A percentile compares a stretch with the other conserved stretches of the same genome.
phyloP scores from a whole-genome alignment of 345 rosid genomes.

The Nasturtium officinale region DNA sequence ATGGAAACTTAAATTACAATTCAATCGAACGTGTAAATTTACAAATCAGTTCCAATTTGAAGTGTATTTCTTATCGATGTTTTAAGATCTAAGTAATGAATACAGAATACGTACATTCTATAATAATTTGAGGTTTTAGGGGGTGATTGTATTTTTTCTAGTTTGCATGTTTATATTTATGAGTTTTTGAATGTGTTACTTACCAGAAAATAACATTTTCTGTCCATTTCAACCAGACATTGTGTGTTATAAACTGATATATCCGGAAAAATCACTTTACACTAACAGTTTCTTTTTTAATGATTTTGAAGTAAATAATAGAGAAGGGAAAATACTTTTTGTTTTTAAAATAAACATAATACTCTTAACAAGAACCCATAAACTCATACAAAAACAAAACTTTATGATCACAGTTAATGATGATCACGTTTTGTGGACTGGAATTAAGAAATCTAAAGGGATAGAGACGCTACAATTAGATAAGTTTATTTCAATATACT shows the following conservation, averaged over 20 bases:
- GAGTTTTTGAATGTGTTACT: neutral
- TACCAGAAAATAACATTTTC: neutral
- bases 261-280: neutral
- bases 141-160: neutral
- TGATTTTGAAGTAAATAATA: neutral
- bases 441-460: conserved; percentile 14
- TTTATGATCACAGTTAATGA: conserved; percentile 35
- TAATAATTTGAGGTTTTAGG: neutral
- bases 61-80: neutral
- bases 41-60: conserved; percentile 1
- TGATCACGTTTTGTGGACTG: conserved; percentile 40
- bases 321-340: neutral
- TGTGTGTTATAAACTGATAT: neutral
- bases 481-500: neutral
- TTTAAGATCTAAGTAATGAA: neutral
- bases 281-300: neutral
- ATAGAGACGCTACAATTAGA: conserved; percentile 32
- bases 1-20: neutral
- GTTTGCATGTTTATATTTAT: neutral
- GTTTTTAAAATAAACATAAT: neutral
- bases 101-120: conserved; percentile 3
- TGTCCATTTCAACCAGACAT: neutral
- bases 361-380: conserved; percentile 26
- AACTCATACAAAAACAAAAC: conserved; percentile 8
- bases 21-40: neutral